These are phyloP conservation scores for Pseudocercospora pini-densiflorae DNA, from an alignment of 2,329 filamentous ascomycete genomes.

Conservation along the genomic window DNA sequence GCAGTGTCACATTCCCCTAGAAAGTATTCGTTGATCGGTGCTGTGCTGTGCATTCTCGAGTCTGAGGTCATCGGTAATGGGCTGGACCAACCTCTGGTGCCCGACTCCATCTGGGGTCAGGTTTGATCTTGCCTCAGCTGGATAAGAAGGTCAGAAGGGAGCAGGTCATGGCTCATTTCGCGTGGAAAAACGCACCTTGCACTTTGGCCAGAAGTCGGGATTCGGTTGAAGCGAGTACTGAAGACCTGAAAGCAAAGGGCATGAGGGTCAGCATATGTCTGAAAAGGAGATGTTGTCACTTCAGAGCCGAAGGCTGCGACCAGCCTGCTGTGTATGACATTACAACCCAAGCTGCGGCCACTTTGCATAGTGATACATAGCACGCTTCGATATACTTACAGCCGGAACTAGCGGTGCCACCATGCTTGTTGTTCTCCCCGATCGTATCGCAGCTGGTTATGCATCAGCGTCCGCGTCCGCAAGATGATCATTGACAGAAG, in stretches of 20 bases:
- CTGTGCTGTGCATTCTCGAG: not conserved
- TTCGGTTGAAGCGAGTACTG: conserved; percentile 20
- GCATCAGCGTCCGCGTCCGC: not conserved
- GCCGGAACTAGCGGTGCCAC: conserved; percentile 16
- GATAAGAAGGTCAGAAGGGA: not conserved
- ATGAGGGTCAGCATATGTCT: no score
- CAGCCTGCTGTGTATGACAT: no score
- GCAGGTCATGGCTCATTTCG: not conserved
- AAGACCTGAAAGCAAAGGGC: not conserved
- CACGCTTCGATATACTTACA: not conserved
- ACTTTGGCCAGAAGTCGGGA: conserved; percentile 19
- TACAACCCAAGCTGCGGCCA: no score
- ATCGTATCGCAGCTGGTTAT: conserved; percentile 13
- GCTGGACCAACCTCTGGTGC: not conserved
- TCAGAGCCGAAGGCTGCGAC: no score
- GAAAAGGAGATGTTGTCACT: no score
- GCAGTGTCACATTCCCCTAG: not conserved
- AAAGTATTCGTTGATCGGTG: not conserved
- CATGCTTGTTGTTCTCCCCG: conserved; percentile 18
- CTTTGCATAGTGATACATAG: no score
- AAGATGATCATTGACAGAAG: not conserved
- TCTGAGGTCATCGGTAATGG: not conserved
- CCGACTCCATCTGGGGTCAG: not conserved
- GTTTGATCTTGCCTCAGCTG: not conserved
- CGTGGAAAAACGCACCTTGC: not conserved